These are phyloP conservation scores for Chaetomidium leptoderma DNA, from an alignment of 495 filamentous ascomycete species.

Conservation along the genomic window DNA sequence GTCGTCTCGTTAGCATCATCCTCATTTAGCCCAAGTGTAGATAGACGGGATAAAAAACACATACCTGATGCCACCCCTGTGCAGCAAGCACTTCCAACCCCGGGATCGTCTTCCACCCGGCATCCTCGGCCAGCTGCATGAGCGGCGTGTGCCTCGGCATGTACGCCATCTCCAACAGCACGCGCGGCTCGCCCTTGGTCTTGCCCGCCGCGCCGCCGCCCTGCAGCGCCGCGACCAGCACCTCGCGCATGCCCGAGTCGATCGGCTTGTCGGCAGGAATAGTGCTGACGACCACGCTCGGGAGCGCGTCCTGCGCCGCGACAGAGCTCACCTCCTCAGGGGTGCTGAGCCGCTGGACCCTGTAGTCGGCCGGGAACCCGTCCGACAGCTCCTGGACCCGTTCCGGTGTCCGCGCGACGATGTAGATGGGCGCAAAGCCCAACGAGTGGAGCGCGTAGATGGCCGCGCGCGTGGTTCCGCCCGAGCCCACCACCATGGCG, in stretches of 20 bases:
- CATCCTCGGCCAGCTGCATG: slow-evolving; percentile 76
- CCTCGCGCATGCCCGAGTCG: slow-evolving; percentile 63
- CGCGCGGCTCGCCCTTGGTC: slow-evolving; percentile 41
- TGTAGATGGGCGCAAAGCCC: slow-evolving; percentile 78
- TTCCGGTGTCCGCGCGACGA: slow-evolving; percentile 69
- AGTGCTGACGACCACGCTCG: slow-evolving; percentile 77
- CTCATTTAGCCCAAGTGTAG: not conserved
- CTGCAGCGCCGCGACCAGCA: slow-evolving; percentile 58
- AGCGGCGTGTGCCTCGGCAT: slow-evolving; percentile 76
- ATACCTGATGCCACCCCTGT: slow-evolving; percentile 73
- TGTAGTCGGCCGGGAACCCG: slow-evolving; percentile 71
- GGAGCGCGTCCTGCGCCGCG: slow-evolving; percentile 46
- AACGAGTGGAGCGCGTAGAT: slow-evolving; percentile 84
- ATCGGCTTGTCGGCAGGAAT: slow-evolving; percentile 88
- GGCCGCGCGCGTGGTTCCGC: slow-evolving; percentile 87
- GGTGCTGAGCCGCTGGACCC: slow-evolving; percentile 60
- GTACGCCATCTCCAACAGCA: slow-evolving; percentile 96
- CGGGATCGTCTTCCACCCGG: slow-evolving; percentile 81
- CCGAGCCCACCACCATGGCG: slow-evolving; percentile 79
- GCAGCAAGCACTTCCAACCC: slow-evolving; percentile 87
- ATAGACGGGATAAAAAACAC: slow-evolving; percentile 22
- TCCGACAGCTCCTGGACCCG: slow-evolving; percentile 63
- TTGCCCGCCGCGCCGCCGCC: slow-evolving; percentile 41
- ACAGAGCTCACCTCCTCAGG: slow-evolving; percentile 44
- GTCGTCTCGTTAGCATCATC: not conserved